Conservation (phyloP, 2,329 filamentous ascomycete genomes). For the Fusarium heterosporum region DNA sequence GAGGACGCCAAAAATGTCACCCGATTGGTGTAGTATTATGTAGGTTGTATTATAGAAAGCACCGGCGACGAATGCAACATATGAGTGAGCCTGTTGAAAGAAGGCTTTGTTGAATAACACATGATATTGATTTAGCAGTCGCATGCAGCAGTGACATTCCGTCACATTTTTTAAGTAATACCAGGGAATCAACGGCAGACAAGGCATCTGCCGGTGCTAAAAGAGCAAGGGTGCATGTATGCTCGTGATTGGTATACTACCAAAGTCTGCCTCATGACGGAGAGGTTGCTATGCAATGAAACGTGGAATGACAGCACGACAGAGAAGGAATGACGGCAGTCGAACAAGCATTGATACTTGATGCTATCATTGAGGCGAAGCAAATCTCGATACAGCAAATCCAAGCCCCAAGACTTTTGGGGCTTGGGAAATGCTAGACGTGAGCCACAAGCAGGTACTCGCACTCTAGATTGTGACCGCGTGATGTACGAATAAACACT, state of each 20-base stretch:
- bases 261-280: slow-evolving; percentile 29
- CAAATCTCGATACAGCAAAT: slow-evolving; percentile 6
- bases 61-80: slow-evolving; percentile 12
- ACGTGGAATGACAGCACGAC: slow-evolving; percentile 29
- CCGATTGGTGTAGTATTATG: slow-evolving; percentile 10
- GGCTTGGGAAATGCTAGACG: neutral
- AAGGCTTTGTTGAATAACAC: slow-evolving; percentile 9
- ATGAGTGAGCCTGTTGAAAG: slow-evolving; percentile 1
- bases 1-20: slow-evolving; percentile 1
- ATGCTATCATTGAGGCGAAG: neutral
- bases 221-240: slow-evolving; percentile 5
- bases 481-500: slow-evolving; percentile 8
- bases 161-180: slow-evolving; percentile 22
- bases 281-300: slow-evolving; percentile 26
- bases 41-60: slow-evolving; percentile 9
- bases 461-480: neutral
- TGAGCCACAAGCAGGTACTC: neutral
- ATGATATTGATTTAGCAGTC: slow-evolving; percentile 5
- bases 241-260: slow-evolving; percentile 25
- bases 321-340: slow-evolving; percentile 19
- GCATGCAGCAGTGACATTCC: slow-evolving; percentile 1
- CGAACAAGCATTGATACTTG: neutral
- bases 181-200: slow-evolving; percentile 34
- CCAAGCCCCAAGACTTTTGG: neutral
- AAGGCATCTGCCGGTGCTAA: slow-evolving; percentile 33